phyloP scores from a whole-genome alignment of 2,329 filamentous ascomycete genomes.

The Venturia effusa region DNA sequence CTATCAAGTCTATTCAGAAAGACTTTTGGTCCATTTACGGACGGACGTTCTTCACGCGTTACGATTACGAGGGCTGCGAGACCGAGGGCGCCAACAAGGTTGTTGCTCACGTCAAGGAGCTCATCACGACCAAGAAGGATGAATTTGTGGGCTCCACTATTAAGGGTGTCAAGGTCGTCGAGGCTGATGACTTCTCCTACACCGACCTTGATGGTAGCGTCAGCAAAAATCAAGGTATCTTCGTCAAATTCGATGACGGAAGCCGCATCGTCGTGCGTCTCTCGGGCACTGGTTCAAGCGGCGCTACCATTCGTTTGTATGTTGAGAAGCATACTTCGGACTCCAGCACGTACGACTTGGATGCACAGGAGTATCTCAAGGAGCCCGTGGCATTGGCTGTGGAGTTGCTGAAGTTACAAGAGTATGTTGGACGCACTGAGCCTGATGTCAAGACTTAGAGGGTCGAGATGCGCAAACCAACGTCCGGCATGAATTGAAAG shows the following conservation, averaged over 20 bases:
- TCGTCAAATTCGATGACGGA: conserved; percentile 85
- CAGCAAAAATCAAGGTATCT: conserved; percentile 91
- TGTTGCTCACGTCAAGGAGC: conserved; percentile 65
- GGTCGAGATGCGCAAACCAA: too few species aligned
- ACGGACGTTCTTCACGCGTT: conserved; percentile 97
- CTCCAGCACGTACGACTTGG: conserved; percentile 61
- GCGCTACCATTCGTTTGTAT: conserved; percentile 93
- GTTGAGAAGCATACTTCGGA: conserved; percentile 91
- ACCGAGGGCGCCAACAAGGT: conserved; percentile 85
- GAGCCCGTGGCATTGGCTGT: conserved; percentile 80
- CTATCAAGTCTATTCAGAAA: conserved; percentile 90
- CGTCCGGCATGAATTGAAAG: too few species aligned
- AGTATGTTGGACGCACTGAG: conserved; percentile 64
- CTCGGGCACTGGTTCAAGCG: conserved; percentile 88
- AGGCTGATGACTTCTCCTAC: conserved; percentile 95
- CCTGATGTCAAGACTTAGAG: conserved; percentile 11
- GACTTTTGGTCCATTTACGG: conserved; percentile 97
- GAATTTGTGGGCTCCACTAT: conserved; percentile 80
- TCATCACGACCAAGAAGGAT: conserved; percentile 57
- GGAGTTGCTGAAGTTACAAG: conserved; percentile 80
- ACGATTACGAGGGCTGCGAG: conserved; percentile 96
- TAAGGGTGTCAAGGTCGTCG: conserved; percentile 69
- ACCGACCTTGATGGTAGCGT: conserved; percentile 97
- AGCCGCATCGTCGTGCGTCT: conserved; percentile 91
- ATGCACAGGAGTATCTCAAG: conserved; percentile 89